A percentile compares a stretch with the other conserved stretches of the same genome.
Conservation (phyloP, 495 filamentous ascomycete genomes). For the Neurospora sp. region DNA sequence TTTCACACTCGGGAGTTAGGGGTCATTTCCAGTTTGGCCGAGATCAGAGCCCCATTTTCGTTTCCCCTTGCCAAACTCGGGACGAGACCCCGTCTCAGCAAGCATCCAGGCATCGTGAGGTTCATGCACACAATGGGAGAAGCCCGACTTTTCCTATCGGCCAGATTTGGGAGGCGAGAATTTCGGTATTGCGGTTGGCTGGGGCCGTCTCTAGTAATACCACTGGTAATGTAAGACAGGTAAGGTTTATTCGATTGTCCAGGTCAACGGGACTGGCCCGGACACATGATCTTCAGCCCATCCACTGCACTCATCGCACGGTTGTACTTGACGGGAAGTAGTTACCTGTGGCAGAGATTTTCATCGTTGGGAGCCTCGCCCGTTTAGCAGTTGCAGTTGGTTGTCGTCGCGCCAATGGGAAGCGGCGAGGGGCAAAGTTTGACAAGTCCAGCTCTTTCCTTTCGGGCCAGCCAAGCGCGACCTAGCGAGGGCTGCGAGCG, state of each 20-base stretch:
- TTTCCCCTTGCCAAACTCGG: neutral
- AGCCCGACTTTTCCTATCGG: neutral
- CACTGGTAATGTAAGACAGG: neutral
- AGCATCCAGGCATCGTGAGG: neutral
- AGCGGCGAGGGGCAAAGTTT: neutral
- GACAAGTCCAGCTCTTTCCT: neutral
- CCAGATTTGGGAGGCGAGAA: neutral
- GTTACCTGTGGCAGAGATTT: neutral
- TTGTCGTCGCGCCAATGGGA: neutral
- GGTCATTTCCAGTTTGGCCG: neutral
- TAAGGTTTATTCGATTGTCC: neutral
- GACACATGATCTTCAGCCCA: neutral
- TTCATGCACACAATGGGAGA: neutral
- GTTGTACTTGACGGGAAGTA: neutral
- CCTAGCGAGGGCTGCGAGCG: neutral
- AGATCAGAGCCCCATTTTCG: neutral
- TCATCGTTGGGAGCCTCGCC: neutral
- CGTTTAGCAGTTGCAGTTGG: neutral
- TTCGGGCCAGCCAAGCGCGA: neutral
- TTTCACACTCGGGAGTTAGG: neutral
- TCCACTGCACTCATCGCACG: neutral
- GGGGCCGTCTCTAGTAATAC: neutral
- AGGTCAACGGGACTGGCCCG: neutral
- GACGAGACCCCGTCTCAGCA: neutral
- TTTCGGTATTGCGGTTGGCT: neutral